Conservation (phyloP, 2,329 filamentous ascomycete genomes). For the Epichloe gansuensis region DNA sequence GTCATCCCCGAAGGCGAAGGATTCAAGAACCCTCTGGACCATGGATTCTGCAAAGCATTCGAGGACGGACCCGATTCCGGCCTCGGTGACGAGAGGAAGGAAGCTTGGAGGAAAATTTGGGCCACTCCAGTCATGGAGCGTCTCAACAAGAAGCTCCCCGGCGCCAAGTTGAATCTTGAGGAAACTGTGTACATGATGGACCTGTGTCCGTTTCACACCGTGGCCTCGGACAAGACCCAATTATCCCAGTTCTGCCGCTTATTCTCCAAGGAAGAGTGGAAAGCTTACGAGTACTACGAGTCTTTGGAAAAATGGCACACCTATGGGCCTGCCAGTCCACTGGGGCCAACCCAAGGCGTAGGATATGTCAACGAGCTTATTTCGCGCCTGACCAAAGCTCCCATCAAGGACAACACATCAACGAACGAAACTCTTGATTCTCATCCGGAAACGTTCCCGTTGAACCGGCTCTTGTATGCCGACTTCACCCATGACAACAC, state of each 20-base stretch:
- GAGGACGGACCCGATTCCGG: constrained; percentile 43
- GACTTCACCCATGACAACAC: constrained; percentile 91
- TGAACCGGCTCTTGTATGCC: constrained; percentile 59
- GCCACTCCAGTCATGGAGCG: constrained; percentile 54
- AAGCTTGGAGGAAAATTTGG: constrained; percentile 50
- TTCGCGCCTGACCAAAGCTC: constrained; percentile 57
- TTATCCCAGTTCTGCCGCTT: constrained; percentile 64
- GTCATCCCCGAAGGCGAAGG: constrained; percentile 54
- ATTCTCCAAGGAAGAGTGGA: constrained; percentile 65
- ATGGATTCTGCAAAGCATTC: constrained; percentile 59
- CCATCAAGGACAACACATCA: constrained; percentile 61
- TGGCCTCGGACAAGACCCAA: constrained; percentile 40
- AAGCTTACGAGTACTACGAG: constrained; percentile 68
- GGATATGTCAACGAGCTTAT: constrained; percentile 83
- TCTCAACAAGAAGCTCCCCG: constrained; percentile 56
- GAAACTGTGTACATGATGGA: constrained; percentile 74
- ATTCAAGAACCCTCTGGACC: constrained; percentile 73
- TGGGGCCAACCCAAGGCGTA: constrained; percentile 76
- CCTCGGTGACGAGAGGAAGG: constrained; percentile 38
- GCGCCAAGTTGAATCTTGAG: constrained; percentile 48
- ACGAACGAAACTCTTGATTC: constrained; percentile 69
- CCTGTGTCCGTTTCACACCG: constrained; percentile 72
- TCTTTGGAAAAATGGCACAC: constrained; percentile 77
- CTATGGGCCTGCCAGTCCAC: constrained; percentile 61
- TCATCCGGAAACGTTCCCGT: constrained; percentile 57